Percentiles rank a stretch among this genome's conserved stretches.
Evolutionary conservation across 257 asterid genomes (phyloP).

Genomic region (Gentiana straminea): DNA sequence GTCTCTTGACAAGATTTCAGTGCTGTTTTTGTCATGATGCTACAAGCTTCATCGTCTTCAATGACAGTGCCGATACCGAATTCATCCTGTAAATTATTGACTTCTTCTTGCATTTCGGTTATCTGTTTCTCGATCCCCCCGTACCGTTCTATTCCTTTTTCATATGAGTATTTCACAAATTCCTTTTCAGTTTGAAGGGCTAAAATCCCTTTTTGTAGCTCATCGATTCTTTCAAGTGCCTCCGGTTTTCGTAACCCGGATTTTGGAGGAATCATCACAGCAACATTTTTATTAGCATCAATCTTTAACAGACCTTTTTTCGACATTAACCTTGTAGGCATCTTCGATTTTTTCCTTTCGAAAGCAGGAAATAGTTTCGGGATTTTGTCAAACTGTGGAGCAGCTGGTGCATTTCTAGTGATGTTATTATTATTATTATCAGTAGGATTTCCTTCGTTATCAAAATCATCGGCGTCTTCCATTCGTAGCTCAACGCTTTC

Average conservation of each 20-base stretch:
- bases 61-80: slow-evolving; percentile 32
- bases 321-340: slow-evolving; percentile 35
- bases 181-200: slow-evolving; percentile 37
- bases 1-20: slow-evolving; percentile 36
- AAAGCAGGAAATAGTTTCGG: slow-evolving; percentile 12
- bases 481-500: slow-evolving; percentile 27
- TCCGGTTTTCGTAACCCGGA: slow-evolving; percentile 29
- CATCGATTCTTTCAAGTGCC: slow-evolving; percentile 32
- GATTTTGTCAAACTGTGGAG: slow-evolving; percentile 17
- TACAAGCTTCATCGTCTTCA: slow-evolving; percentile 38
- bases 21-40: slow-evolving; percentile 33
- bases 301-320: slow-evolving; percentile 24
- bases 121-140: slow-evolving; percentile 32
- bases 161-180: slow-evolving; percentile 31
- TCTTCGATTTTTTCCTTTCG: slow-evolving; percentile 12
- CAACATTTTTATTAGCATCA: neutral
- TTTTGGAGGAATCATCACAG: slow-evolving; percentile 6
- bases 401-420: slow-evolving; percentile 14
- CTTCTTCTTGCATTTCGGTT: slow-evolving; percentile 30
- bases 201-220: slow-evolving; percentile 35
- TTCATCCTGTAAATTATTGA: slow-evolving; percentile 38
- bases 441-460: neutral
- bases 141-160: slow-evolving; percentile 23
- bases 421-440: slow-evolving; percentile 7
- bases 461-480: slow-evolving; percentile 28